Evolutionary conservation across 495 filamentous ascomycete species (phyloP), one percentile per base, ranked within the genome.

Genomic region (Tuber melanosporum): DNA sequence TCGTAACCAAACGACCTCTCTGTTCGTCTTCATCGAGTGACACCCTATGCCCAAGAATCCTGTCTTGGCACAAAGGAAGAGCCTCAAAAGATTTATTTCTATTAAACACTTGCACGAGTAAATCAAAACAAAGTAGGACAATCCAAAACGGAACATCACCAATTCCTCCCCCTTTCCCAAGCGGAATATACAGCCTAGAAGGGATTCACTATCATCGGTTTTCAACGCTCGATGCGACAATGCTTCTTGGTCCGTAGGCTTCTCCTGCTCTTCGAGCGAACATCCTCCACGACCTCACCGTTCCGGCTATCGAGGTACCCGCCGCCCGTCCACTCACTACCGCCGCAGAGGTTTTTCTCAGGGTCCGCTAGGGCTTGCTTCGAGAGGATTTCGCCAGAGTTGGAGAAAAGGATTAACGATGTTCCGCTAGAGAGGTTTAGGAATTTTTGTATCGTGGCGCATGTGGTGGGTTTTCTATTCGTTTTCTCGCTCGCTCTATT

Each of bases 361-460:
- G 71, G 76, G 62, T 42, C 75, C 78, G 26, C 19, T 46, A 47
- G 71, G 71, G 32, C 46, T 47, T 47, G 49, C 45, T 44, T 80
- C 77, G 22, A 62, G 8, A 80, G 79, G 73, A 74, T 70, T 7
- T 71, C 86, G 15, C 83, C 87, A 7, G 90, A 91, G 45, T 87
- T 97, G 26, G 95, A 98, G 84, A 85, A 86, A 62, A 88, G 95
- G 80, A 98, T 99, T 73, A 87, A 92, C 15, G 91, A 88, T 1
- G 97, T 99, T 77, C 95, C 95, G 7, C 89, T 98, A 78, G 92
- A 94, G 44, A 91, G 94, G 26, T 99, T 93, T 84, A 91, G 95
- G 52, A 99, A 99, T 84, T 94, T 99, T 83, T 99, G 95, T 83
- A 98, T 99, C 82, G 95, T 99, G 74, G 95, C 95, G 8, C 95